These are phyloP conservation scores for Backusella australiensis DNA, from an alignment of 192 early-diverging fungal species.

Conservation along the genomic window DNA sequence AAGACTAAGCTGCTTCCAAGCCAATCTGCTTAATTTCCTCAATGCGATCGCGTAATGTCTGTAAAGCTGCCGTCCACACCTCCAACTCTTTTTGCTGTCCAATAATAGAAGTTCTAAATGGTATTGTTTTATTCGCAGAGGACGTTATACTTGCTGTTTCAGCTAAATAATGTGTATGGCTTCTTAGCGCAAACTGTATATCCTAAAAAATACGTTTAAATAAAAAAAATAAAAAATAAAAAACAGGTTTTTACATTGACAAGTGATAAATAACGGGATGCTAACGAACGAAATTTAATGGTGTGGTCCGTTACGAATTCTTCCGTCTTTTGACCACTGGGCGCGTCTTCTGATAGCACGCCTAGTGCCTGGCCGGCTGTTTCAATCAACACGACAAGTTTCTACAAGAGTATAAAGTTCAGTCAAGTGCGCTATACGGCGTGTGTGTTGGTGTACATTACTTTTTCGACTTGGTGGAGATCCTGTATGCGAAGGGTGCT, in stretches of 20 bases:
- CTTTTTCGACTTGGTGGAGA: conserved; percentile 24
- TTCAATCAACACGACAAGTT: conserved; percentile 25
- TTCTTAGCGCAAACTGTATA: conserved; percentile 25
- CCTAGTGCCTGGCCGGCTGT: conserved; percentile 23
- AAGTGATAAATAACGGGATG: conserved; percentile 19
- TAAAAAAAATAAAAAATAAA: background rate
- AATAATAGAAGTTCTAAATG: conserved; percentile 18
- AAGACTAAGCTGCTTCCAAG: background rate
- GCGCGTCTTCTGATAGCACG: conserved; percentile 17
- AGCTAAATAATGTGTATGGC: conserved; percentile 24
- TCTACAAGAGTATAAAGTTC: conserved; percentile 8
- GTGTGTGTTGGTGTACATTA: background rate
- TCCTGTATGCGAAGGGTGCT: conserved; percentile 25
- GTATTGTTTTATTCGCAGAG: conserved; percentile 22
- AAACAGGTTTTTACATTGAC: conserved; percentile 15
- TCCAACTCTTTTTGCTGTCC: conserved; percentile 25
- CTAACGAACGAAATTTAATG: conserved; percentile 8
- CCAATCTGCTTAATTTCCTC: conserved; percentile 9
- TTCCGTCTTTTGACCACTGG: background rate
- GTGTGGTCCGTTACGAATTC: background rate
- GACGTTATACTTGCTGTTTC: conserved; percentile 19
- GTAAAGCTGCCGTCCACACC: conserved; percentile 22
- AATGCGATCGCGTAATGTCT: conserved; percentile 10
- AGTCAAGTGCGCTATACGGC: background rate
- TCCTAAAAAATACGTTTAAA: conserved; percentile 18